Conservation (phyloP, 2,329 filamentous ascomycete species). For the Ophiostoma fasciatum region DNA sequence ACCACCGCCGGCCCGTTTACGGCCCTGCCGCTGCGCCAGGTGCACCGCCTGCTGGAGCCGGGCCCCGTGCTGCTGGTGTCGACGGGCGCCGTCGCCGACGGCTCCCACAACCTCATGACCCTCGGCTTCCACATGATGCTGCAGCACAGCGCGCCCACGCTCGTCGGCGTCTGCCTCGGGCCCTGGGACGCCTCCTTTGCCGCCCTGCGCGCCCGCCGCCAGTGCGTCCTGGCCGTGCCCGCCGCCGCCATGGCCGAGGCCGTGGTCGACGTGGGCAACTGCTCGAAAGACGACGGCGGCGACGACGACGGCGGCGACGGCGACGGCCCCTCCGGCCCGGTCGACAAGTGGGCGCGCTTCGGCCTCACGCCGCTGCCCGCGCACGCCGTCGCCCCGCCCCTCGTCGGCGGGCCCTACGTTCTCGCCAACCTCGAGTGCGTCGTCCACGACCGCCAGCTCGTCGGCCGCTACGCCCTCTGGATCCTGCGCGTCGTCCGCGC, state of each 20-base stretch:
- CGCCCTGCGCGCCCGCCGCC: conserved; percentile 15
- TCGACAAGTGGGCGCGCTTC: conserved; percentile 18
- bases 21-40: conserved; percentile 14
- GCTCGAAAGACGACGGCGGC: conserved; percentile 14
- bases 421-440: conserved; percentile 22
- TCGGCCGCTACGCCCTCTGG: conserved; percentile 21
- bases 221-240: conserved; percentile 19
- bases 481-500: conserved; percentile 19
- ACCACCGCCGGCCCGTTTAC: conserved; percentile 8
- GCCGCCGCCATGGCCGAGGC: conserved; percentile 10
- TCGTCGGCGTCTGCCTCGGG: conserved; percentile 19
- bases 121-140: conserved; percentile 24
- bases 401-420: conserved; percentile 17
- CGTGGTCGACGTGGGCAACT: conserved; percentile 21
- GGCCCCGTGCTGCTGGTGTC: conserved; percentile 21
- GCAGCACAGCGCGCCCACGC: conserved; percentile 20
- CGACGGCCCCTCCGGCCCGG: too few relatives aligned
- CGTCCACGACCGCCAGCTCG: conserved; percentile 19
- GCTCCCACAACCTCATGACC: conserved; percentile 22
- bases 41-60: conserved; percentile 21
- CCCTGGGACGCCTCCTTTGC: conserved; percentile 21
- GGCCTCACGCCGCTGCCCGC: conserved; percentile 17
- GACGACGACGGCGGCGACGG: conserved; percentile 5
- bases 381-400: conserved; percentile 16
- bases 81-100: conserved; percentile 17